These are phyloP conservation scores for Cucumis hystrix DNA, from an alignment of 306 rosid genomes.

Conservation along the genomic window DNA sequence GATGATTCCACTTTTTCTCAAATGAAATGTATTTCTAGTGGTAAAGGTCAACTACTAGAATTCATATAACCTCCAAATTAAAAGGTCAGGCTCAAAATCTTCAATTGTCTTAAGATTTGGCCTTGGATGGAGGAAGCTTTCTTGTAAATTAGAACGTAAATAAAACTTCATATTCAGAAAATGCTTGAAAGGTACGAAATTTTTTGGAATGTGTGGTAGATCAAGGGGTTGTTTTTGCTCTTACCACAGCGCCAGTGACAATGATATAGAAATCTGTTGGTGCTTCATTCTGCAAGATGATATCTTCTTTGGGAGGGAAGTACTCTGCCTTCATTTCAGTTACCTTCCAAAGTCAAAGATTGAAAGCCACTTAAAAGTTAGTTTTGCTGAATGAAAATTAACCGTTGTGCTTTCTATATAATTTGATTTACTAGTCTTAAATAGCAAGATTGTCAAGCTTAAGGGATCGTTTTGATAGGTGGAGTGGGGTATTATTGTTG, in stretches of 20 bases:
- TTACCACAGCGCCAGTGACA: constrained; percentile 61
- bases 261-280: constrained; percentile 70
- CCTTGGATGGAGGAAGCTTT: not conserved
- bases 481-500: too few relatives aligned
- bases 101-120: not conserved
- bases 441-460: not conserved
- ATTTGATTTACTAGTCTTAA: not conserved
- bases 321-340: constrained; percentile 86
- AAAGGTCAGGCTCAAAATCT: not conserved
- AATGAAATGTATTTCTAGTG: not conserved
- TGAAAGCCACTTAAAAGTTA: constrained; percentile 2
- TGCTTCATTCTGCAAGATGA: constrained; percentile 75
- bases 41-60: not conserved
- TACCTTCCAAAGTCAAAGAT: constrained; percentile 32
- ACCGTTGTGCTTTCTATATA: not conserved
- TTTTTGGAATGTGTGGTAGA: not conserved
- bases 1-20: too few relatives aligned
- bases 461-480: too few relatives aligned
- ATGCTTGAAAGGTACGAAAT: not conserved
- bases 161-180: not conserved
- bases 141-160: not conserved
- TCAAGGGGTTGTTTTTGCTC: constrained; percentile 3
- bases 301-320: constrained; percentile 83
- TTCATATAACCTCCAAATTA: not conserved
- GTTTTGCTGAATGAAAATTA: not conserved